Conservation (phyloP, 208 protist species). For the Acanthamoeba sp. region DNA sequence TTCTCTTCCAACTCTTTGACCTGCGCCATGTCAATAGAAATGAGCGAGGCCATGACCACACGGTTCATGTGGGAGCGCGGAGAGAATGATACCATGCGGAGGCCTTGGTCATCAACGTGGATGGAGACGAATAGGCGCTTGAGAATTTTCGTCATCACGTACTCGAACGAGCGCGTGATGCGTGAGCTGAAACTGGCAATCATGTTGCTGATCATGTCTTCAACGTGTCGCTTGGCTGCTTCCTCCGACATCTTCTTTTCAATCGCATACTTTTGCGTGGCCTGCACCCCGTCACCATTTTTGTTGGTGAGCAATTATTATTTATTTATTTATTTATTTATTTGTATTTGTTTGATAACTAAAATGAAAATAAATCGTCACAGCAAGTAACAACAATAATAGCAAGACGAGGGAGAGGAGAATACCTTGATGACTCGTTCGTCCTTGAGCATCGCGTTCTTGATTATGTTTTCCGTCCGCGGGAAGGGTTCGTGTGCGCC, state of each 20-base stretch:
- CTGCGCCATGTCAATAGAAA: neutral
- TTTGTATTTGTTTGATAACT: neutral
- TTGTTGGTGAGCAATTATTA: neutral
- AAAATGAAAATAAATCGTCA: neutral
- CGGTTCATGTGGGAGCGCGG: neutral
- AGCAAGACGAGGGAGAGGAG: neutral
- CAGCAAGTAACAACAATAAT: neutral
- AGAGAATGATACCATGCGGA: neutral
- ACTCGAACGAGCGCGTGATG: conserved; percentile 50
- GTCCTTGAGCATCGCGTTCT: conserved; percentile 1
- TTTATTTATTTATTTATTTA: conserved; percentile 12
- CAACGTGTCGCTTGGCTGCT: neutral
- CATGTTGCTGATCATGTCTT: conserved; percentile 28
- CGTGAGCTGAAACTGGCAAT: conserved; percentile 7
- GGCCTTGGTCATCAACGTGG: conserved; percentile 26
- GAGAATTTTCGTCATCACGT: conserved; percentile 47
- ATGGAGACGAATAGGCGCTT: conserved; percentile 51
- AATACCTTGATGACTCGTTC: neutral
- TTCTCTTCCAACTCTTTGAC: conserved; percentile 38
- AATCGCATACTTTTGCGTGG: conserved; percentile 30
- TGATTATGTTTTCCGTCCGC: conserved; percentile 1
- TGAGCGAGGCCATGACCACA: too few species aligned
- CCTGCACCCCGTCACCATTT: neutral
- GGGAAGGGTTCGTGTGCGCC: conserved; percentile 29
- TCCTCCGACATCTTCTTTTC: conserved; percentile 48